Conservation (phyloP, 164 flowering plant genomes). For the Euptelea pleiosperma region DNA sequence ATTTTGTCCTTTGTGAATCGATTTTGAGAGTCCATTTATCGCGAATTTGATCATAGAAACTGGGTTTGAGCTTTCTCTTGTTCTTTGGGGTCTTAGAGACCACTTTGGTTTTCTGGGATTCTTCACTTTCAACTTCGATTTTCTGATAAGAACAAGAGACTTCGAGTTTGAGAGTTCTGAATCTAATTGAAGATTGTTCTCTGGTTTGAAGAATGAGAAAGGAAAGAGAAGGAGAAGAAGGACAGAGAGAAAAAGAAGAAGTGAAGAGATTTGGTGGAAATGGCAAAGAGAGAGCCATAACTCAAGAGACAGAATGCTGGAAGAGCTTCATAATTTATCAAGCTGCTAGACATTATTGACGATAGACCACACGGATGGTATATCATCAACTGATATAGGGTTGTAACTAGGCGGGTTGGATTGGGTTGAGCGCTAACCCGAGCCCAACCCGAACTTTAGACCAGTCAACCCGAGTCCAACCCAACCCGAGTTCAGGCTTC, state of each 20-base stretch:
- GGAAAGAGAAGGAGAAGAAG: conserved; percentile 16
- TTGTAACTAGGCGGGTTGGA: too few relatives aligned
- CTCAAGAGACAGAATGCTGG: too few relatives aligned
- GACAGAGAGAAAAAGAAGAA: conserved; percentile 11
- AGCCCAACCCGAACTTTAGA: too few relatives aligned
- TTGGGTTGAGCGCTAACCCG: too few relatives aligned
- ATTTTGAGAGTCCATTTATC: conserved; percentile 64
- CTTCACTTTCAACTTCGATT: conserved; percentile 23
- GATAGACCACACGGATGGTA: too few relatives aligned
- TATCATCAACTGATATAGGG: too few relatives aligned
- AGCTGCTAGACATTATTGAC: too few relatives aligned
- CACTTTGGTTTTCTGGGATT: conserved; percentile 11
- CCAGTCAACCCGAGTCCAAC: too few relatives aligned
- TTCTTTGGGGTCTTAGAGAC: conserved; percentile 26
- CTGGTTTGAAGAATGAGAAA: conserved; percentile 18
- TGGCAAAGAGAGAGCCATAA: conserved; percentile 10
- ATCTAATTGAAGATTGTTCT: conserved; percentile 11
- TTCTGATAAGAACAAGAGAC: conserved; percentile 21
- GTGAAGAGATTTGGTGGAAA: conserved; percentile 11
- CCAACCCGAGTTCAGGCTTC: too few relatives aligned
- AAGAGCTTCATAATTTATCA: too few relatives aligned
- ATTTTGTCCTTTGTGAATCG: conserved; percentile 36
- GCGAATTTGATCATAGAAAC: conserved; percentile 59
- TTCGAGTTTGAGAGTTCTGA: conserved; percentile 19
- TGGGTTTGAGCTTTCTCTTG: conserved; percentile 71